Evolutionary conservation across 2,329 filamentous ascomycete species (phyloP).

Genomic region (Talaromyces piceae): DNA sequence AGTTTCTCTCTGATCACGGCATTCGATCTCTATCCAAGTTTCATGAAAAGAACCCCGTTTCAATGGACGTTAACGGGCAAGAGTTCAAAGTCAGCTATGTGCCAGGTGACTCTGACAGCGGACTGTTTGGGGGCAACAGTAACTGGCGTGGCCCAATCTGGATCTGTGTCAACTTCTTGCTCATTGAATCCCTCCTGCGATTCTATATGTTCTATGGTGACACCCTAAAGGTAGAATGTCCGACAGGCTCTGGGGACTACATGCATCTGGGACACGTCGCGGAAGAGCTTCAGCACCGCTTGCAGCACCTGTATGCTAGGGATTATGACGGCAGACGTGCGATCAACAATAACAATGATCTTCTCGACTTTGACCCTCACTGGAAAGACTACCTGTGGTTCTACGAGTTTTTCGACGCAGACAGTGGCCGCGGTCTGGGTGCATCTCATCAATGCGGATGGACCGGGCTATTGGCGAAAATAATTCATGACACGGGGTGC

Average conservation of each 20-base stretch:
- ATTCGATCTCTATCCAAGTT: conserved; percentile 88
- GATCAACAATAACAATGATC: conserved; percentile 76
- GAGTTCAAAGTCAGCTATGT: conserved; percentile 82
- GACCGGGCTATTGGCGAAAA: conserved; percentile 90
- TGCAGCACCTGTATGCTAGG: conserved; percentile 84
- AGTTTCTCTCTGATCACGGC: conserved; percentile 84
- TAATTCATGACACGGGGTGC: conserved; percentile 97
- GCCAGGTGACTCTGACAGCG: conserved; percentile 91
- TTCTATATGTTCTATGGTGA: conserved; percentile 96
- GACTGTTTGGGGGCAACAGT: conserved; percentile 92
- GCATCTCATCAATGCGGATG: conserved; percentile 94
- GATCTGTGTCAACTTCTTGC: conserved; percentile 90
- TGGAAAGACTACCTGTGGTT: conserved; percentile 96
- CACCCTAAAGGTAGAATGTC: conserved; percentile 82
- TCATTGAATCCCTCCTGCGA: conserved; percentile 87
- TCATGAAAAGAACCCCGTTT: conserved; percentile 82
- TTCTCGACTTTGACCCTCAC: conserved; percentile 81
- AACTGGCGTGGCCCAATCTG: conserved; percentile 97
- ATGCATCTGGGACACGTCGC: conserved; percentile 95
- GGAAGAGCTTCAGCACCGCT: conserved; percentile 87
- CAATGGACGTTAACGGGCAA: conserved; percentile 93
- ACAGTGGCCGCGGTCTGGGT: conserved; percentile 79
- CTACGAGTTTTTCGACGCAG: conserved; percentile 95
- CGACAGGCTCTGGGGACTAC: conserved; percentile 82
- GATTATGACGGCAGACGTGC: conserved; percentile 80